Percentiles rank a stretch among this genome's conserved stretches.
phyloP scores from a whole-genome alignment of 495 filamentous ascomycete genomes.

The Hypoxylon cercidicola region DNA sequence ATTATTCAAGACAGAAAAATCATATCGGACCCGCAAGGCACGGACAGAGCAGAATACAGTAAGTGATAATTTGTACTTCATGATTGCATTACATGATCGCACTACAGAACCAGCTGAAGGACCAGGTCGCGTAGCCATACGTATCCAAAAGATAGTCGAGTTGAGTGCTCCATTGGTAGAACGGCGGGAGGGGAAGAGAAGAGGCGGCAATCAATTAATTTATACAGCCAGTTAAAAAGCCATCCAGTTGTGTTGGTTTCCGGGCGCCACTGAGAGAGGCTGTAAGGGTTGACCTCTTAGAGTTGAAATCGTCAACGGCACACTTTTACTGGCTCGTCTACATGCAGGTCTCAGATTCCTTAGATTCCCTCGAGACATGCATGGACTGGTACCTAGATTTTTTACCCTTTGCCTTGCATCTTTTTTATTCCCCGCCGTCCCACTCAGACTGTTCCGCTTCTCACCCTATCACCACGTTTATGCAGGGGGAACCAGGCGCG shows the following conservation, averaged over 20 bases:
- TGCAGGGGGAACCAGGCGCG: conserved; percentile 15
- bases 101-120: conserved; percentile 34
- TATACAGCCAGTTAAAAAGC: conserved; percentile 27
- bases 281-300: conserved; percentile 29
- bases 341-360: conserved; percentile 34
- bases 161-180: conserved; percentile 2
- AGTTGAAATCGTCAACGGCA: conserved; percentile 21
- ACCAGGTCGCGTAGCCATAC: too few relatives aligned
- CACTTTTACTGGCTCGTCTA: conserved; percentile 29
- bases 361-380: conserved; percentile 13
- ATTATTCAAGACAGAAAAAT: conserved; percentile 8
- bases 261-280: conserved; percentile 8
- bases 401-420: conserved; percentile 20
- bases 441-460: conserved; percentile 13
- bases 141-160: too few relatives aligned
- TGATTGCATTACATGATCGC: conserved; percentile 3
- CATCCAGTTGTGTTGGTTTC: conserved; percentile 26
- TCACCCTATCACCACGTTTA: conserved; percentile 31
- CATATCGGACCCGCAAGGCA: conserved; percentile 12
- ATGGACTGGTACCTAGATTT: conserved; percentile 16
- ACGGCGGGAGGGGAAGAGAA: conserved; percentile 3
- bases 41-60: conserved; percentile 3
- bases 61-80: conserved; percentile 7
- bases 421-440: conserved; percentile 26
- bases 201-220: conserved; percentile 18